Evolutionary conservation across 1,139 yeast species (phyloP).

Genomic region (Yamadazyma atmosphaerica): DNA sequence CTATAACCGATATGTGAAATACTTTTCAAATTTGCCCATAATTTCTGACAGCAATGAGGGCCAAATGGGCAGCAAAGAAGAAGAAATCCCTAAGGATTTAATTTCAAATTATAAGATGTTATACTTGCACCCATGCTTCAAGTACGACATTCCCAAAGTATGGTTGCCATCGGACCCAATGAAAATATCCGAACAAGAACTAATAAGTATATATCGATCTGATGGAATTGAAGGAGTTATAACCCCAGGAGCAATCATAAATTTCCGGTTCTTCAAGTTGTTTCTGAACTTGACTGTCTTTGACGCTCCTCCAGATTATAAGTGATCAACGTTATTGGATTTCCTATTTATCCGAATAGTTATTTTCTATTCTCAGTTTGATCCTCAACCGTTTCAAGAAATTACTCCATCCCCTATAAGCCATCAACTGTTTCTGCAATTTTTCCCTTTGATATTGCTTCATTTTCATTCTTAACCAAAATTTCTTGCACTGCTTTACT

Average conservation of each 20-base stretch:
- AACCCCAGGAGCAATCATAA: constrained; percentile 30
- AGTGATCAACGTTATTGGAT: too few relatives aligned
- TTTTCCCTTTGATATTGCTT: constrained; percentile 12
- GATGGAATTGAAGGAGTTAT: constrained; percentile 23
- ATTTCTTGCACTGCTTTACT: constrained; percentile 20
- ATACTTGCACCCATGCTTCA: constrained; percentile 36
- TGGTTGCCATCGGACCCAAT: constrained; percentile 36
- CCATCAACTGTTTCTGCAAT: constrained; percentile 6
- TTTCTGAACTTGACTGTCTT: constrained; percentile 22
- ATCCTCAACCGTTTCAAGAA: constrained; percentile 24
- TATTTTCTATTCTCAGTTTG: too few relatives aligned
- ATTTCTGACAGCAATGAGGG: constrained; percentile 19
- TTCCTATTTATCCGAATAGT: too few relatives aligned
- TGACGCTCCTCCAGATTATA: constrained; percentile 41
- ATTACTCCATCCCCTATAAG: constrained; percentile 23
- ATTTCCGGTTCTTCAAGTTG: constrained; percentile 16
- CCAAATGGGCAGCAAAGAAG: constrained; percentile 4
- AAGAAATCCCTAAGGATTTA: constrained; percentile 1
- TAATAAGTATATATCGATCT: constrained; percentile 10
- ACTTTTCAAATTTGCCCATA: constrained; percentile 34
- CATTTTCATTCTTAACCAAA: constrained; percentile 30
- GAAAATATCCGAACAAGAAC: constrained; percentile 18
- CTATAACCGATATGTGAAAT: constrained; percentile 27
- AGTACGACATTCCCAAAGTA: constrained; percentile 31
- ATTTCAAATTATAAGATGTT: constrained; percentile 22